Conservation (phyloP, 805 yeast species). For the Clavispora phyllophila region DNA sequence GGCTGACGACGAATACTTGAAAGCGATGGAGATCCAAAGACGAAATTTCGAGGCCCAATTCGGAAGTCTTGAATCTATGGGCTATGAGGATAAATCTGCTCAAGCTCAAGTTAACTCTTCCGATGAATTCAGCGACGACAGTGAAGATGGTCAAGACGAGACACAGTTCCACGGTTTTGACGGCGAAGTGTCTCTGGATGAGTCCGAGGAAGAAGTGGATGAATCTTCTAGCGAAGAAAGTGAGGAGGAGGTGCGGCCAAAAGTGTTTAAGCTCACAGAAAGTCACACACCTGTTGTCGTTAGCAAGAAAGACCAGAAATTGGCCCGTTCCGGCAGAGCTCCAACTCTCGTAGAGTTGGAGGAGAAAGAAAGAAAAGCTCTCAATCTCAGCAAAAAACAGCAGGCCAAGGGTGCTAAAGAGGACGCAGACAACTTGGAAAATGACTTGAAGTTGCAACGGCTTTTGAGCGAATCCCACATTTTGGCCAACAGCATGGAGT, state of each 20-base stretch:
- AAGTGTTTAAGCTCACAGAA: conserved; percentile 46
- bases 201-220: conserved; percentile 9
- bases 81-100: conserved; percentile 36
- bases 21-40: conserved; percentile 48
- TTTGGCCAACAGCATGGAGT: conserved; percentile 36
- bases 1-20: conserved; percentile 30
- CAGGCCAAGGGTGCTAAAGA: conserved; percentile 33
- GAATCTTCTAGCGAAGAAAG: conserved; percentile 5
- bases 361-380: conserved; percentile 19
- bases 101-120: neutral
- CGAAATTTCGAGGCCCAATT: conserved; percentile 60
- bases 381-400: conserved; percentile 30
- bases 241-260: conserved; percentile 25
- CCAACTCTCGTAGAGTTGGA: conserved; percentile 38
- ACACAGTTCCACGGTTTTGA: conserved; percentile 5
- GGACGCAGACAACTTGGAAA: conserved; percentile 51
- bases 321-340: conserved; percentile 58
- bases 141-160: conserved; percentile 2
- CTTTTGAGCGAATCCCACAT: conserved; percentile 70
- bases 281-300: conserved; percentile 19
- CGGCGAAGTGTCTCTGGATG: conserved; percentile 3
- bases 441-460: conserved; percentile 69
- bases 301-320: conserved; percentile 46
- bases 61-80: conserved; percentile 52
- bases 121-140: conserved; percentile 6